A percentile compares a stretch with the other conserved stretches of the same genome.
phyloP scores from a whole-genome alignment of 306 rosid genomes.

The Begonia fuchsioides region DNA sequence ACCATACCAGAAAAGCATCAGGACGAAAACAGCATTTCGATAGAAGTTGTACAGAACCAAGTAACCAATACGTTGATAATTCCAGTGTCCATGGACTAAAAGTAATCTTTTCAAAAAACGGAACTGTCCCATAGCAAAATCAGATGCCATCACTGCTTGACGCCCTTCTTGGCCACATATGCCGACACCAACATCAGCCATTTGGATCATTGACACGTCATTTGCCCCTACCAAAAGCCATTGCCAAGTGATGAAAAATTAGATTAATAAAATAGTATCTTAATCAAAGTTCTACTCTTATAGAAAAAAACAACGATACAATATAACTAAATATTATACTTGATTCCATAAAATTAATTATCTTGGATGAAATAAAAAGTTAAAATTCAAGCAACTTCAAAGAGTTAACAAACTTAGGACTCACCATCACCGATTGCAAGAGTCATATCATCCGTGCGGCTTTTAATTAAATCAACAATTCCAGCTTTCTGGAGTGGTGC shows the following conservation, averaged over 20 bases:
- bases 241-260: conserved; percentile 1
- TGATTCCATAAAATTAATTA: too few relatives aligned
- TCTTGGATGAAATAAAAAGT: neutral
- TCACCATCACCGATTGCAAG: conserved; percentile 97
- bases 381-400: neutral
- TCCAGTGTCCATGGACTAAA: conserved; percentile 98
- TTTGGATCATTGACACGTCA: conserved; percentile 95
- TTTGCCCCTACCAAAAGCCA: conserved; percentile 64
- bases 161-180: conserved; percentile 99
- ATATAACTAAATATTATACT: neutral
- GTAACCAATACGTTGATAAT: conserved; percentile 95
- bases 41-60: conserved; percentile 89
- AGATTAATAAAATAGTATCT: conserved; percentile 1
- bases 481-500: conserved; percentile 99
- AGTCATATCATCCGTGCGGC: conserved; percentile 91
- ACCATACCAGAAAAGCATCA: conserved; percentile 92
- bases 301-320: neutral
- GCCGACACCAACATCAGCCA: conserved; percentile 99
- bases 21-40: conserved; percentile 93
- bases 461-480: conserved; percentile 82
- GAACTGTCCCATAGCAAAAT: conserved; percentile 99
- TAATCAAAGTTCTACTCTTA: neutral
- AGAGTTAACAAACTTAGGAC: conserved; percentile 3
- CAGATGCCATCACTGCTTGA: conserved; percentile 99
- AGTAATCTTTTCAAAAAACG: conserved; percentile 67